A percentile compares a stretch with the other conserved stretches of the same genome.
These are phyloP conservation scores for Boletellus sp. DNA, from an alignment of 768 basidiomycete genomes.

Conservation along the genomic window DNA sequence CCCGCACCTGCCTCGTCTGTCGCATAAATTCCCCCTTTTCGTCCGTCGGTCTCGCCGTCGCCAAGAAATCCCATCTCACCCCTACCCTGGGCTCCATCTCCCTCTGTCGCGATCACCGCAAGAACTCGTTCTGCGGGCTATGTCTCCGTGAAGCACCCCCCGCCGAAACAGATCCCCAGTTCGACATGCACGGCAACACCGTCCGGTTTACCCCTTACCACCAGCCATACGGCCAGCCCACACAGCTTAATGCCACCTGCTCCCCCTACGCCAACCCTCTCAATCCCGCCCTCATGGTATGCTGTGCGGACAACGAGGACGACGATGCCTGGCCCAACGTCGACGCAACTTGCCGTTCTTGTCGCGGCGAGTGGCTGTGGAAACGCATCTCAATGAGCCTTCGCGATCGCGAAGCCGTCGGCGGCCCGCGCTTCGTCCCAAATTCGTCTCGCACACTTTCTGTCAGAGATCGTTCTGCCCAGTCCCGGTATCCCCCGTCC, in stretches of 20 bases:
- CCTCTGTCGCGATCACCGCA: constrained; percentile 64
- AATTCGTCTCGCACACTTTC: constrained; percentile 12
- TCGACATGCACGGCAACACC: constrained; percentile 31
- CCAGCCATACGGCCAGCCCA: constrained; percentile 25
- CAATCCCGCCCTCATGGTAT: constrained; percentile 36
- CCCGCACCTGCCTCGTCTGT: constrained; percentile 60
- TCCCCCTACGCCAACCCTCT: constrained; percentile 22
- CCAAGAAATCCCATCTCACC: constrained; percentile 44
- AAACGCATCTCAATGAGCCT: constrained; percentile 45
- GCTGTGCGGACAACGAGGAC: constrained; percentile 69
- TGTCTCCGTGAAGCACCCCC: constrained; percentile 63
- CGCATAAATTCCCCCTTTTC: constrained; percentile 59
- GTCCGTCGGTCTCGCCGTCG: constrained; percentile 46
- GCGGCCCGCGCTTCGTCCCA: constrained; percentile 38
- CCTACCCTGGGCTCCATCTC: constrained; percentile 44
- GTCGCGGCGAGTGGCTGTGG: constrained; percentile 67
- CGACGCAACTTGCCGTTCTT: constrained; percentile 64
- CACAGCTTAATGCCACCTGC: constrained; percentile 20
- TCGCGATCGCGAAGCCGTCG: constrained; percentile 54
- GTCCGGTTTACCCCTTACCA: constrained; percentile 32
- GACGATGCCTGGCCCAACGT: constrained; percentile 62
- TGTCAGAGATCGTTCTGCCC: constrained; percentile 11
- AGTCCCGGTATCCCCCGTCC: constrained; percentile 24
- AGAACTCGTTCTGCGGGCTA: constrained; percentile 59
- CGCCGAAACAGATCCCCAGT: constrained; percentile 37